phyloP scores from a whole-genome alignment of 257 asterid species.

The Rauvolfia tetraphylla region DNA sequence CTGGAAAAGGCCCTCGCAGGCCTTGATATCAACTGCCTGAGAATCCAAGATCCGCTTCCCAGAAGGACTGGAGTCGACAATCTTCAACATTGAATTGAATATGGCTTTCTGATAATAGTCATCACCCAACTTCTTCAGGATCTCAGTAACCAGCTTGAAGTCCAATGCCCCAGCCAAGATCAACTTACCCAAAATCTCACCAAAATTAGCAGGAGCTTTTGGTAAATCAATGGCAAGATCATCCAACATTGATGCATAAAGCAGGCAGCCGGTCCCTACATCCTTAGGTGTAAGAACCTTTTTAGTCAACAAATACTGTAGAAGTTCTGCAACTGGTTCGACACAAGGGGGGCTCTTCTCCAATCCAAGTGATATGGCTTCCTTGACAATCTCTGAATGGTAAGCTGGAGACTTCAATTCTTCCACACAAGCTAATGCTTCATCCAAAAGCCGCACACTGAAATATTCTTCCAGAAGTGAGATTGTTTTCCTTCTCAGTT shows the following conservation, averaged over 20 bases:
- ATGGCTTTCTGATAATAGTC: slow-evolving; percentile 56
- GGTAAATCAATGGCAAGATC: slow-evolving; percentile 92
- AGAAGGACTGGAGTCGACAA: slow-evolving; percentile 35
- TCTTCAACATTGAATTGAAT: slow-evolving; percentile 35
- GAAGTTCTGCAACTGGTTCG: slow-evolving; percentile 53
- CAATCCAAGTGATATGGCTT: slow-evolving; percentile 61
- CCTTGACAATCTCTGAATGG: slow-evolving; percentile 73
- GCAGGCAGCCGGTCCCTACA: slow-evolving; percentile 43
- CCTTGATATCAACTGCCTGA: slow-evolving; percentile 60
- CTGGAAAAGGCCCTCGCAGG: slow-evolving; percentile 58
- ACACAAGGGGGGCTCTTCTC: slow-evolving; percentile 76
- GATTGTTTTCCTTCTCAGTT: slow-evolving; percentile 57
- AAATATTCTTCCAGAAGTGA: slow-evolving; percentile 82
- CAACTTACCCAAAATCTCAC: slow-evolving; percentile 63
- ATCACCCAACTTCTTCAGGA: slow-evolving; percentile 52
- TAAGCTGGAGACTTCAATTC: slow-evolving; percentile 78
- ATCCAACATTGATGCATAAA: slow-evolving; percentile 54
- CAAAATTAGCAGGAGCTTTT: slow-evolving; percentile 78
- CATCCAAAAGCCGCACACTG: slow-evolving; percentile 55
- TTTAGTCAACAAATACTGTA: slow-evolving; percentile 52
- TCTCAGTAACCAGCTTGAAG: slow-evolving; percentile 60
- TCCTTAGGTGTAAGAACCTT: slow-evolving; percentile 47
- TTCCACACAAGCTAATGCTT: slow-evolving; percentile 75
- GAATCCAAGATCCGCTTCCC: slow-evolving; percentile 59
- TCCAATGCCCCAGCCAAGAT: slow-evolving; percentile 55